Conservation (phyloP, 768 basidiomycete genomes). For the Naganishia onofrii region DNA sequence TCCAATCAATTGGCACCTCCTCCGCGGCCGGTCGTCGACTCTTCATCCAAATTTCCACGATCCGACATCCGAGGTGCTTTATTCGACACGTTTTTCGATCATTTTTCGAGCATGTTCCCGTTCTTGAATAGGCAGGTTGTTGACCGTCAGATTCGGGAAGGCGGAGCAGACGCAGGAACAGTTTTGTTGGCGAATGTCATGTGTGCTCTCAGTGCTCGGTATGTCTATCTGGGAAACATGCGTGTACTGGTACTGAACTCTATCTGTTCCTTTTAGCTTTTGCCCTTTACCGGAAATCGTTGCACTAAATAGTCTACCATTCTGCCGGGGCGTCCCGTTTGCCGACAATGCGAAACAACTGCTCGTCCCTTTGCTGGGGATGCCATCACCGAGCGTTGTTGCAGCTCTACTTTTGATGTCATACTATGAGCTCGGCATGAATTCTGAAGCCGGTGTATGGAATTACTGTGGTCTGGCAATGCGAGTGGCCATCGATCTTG, state of each 20-base stretch:
- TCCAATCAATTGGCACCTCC: neutral
- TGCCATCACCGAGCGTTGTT: conserved; percentile 23
- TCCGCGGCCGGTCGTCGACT: conserved; percentile 11
- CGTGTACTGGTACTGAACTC: neutral
- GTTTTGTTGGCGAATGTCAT: conserved; percentile 21
- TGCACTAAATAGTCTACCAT: conserved; percentile 9
- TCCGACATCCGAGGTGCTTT: conserved; percentile 13
- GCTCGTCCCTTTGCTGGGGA: conserved; percentile 22
- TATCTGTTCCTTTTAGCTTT: neutral
- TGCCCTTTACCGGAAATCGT: conserved; percentile 24
- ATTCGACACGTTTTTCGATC: conserved; percentile 22
- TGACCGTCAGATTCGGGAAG: conserved; percentile 9
- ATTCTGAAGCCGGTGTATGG: conserved; percentile 27
- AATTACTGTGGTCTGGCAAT: conserved; percentile 23
- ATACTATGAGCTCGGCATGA: conserved; percentile 29
- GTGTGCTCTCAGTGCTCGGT: conserved; percentile 27
- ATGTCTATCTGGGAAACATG: neutral
- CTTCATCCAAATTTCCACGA: conserved; percentile 19
- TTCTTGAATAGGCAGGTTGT: conserved; percentile 19
- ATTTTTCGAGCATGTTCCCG: conserved; percentile 25
- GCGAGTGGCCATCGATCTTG: conserved; percentile 25
- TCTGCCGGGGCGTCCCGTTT: conserved; percentile 25
- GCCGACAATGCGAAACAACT: conserved; percentile 28
- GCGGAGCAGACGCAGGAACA: conserved; percentile 22
- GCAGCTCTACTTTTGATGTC: conserved; percentile 24